Evolutionary conservation across 1,284 basidiomycete genomes (phyloP), one percentile per base, ranked within the genome.

Genomic region (Earliella scabrosa): DNA sequence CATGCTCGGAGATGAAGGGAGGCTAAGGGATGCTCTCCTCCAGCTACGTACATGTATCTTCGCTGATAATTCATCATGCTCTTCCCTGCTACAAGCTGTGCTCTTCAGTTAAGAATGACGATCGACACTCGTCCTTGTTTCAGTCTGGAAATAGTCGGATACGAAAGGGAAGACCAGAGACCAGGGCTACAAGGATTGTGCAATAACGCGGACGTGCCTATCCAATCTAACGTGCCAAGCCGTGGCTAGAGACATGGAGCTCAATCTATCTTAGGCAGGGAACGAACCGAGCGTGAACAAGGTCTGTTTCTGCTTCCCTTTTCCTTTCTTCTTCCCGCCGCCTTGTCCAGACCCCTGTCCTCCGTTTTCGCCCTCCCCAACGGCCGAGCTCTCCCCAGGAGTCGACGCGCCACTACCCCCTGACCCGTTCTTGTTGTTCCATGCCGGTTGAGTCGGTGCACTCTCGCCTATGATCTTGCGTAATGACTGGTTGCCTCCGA

Each of bases 301-400:
- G 20, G 86, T 88, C 76, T 95, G 90, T 73, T 94, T 94, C 69
- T 86, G 82, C 70, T 93, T 94, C 2, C 87, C 87, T 71, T 91
- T 92, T 0, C 86, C 85, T 70, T 92, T 93, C 79, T 87, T 92
- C 63, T 85, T 85, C 61, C 81, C 86, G 0, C 68, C 73, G 24
- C 60, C 58, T 3, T 45, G 53, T 10, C 49, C 35, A 21, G 54
- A 59, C 14, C 45, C 18, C 7, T 50, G 24, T 35, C 45, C n/a
- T 44, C 34, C 32, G 32, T 21, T 23, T 32, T 61, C 27, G 45
- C 60, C 65, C 5, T 54, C 63, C 13, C 34, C 59, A 26, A 63
- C 58, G 39, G 52, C 64, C 16, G 52, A 59, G 34, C 41, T 63
- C 24, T 64, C 68, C 16, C 60, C 65, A 36, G 63, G 54, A 8